These are phyloP conservation scores for Steccherinum ochraceum DNA, from an alignment of 768 basidiomycete species.

Conservation along the genomic window DNA sequence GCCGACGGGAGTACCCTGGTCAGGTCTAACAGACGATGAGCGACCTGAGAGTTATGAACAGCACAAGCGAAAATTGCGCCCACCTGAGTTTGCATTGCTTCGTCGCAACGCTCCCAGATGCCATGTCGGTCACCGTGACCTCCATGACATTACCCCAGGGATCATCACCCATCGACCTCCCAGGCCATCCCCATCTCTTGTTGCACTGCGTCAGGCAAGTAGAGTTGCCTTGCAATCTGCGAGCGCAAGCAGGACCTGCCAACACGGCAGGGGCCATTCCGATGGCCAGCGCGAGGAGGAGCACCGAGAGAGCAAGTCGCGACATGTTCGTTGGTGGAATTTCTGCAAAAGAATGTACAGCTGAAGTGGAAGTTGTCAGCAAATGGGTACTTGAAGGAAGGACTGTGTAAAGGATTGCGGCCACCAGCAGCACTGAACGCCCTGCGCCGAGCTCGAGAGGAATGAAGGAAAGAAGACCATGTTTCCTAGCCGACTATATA, in stretches of 20 bases:
- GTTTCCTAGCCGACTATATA: no score
- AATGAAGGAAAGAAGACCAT: conserved; percentile 6
- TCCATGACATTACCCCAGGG: conserved; percentile 40
- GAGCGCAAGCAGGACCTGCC: conserved; percentile 22
- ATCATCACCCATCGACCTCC: conserved; percentile 44
- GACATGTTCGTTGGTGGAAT: conserved; percentile 13
- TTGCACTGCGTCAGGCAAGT: conserved; percentile 17
- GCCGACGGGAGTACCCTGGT: background rate
- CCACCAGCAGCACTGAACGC: conserved; percentile 6
- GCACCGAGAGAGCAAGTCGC: conserved; percentile 14
- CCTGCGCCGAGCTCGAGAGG: conserved; percentile 2
- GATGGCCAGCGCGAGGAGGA: conserved; percentile 19
- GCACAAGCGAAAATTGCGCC: background rate
- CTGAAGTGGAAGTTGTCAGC: conserved; percentile 4
- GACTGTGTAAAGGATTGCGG: conserved; percentile 9
- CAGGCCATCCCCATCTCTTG: conserved; percentile 31
- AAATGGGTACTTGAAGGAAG: conserved; percentile 6
- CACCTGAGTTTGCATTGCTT: conserved; percentile 31
- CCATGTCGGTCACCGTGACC: conserved; percentile 35
- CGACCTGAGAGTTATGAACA: background rate
- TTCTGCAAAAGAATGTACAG: conserved; percentile 18
- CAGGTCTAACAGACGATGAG: background rate
- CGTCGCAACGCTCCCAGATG: conserved; percentile 27
- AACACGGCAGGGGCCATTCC: conserved; percentile 15
- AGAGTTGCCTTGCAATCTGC: conserved; percentile 15